Evolutionary conservation across 768 basidiomycete genomes (phyloP).

Genomic region (Amanita polypyramis): DNA sequence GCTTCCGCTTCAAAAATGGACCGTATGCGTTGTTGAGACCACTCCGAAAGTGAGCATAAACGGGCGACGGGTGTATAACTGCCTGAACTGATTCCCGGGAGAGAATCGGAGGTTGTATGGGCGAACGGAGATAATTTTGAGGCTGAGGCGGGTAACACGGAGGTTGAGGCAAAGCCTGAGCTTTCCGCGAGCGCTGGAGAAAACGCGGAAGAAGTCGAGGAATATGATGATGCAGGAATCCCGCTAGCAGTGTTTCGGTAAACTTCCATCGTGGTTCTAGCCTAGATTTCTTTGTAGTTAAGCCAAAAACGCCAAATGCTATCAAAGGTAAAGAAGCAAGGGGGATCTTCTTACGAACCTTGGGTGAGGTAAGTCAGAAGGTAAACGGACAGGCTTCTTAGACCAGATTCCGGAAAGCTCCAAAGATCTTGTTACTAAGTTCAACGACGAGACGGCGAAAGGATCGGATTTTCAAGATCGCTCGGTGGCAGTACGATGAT

Average conservation of each 20-base stretch:
- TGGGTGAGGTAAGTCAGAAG: slow-evolving; percentile 2
- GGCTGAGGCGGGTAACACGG: slow-evolving; percentile 3
- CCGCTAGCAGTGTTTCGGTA: slow-evolving; percentile 1
- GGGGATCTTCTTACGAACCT: slow-evolving; percentile 2
- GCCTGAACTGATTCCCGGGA: not conserved
- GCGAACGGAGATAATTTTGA: slow-evolving; percentile 1
- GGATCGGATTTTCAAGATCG: slow-evolving; percentile 8
- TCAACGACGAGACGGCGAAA: not conserved
- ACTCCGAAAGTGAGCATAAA: slow-evolving; percentile 29
- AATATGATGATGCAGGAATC: slow-evolving; percentile 5
- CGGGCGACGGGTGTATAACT: not conserved
- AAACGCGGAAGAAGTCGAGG: slow-evolving; percentile 1
- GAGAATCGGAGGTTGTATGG: not conserved
- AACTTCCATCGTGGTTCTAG: not conserved
- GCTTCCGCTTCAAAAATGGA: slow-evolving; percentile 38
- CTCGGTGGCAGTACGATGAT: slow-evolving; percentile 3
- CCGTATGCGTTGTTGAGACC: slow-evolving; percentile 40
- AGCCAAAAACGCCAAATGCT: not conserved
- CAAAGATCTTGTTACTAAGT: not conserved
- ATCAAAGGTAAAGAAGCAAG: not conserved
- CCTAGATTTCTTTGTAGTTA: not conserved
- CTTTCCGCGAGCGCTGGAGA: not conserved
- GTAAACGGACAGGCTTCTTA: not conserved
- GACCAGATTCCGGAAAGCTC: not conserved
- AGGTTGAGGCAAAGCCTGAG: slow-evolving; percentile 8